phyloP scores from a whole-genome alignment of 78 protist species.

The Pelomyxa schiedti region DNA sequence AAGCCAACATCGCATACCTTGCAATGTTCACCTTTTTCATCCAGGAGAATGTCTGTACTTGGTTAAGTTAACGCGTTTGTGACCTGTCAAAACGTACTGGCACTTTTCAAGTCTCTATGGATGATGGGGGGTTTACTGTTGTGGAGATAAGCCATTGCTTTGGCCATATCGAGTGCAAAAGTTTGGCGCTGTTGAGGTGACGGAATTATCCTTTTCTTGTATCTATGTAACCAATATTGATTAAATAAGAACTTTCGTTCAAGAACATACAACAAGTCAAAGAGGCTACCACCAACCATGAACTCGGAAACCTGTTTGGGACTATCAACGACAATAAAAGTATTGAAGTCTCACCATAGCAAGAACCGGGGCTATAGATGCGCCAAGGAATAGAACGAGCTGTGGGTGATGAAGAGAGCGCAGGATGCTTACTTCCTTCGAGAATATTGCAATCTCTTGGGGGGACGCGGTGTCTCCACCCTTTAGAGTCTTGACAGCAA shows the following conservation, averaged over 20 bases:
- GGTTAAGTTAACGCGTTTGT: constrained; percentile 12
- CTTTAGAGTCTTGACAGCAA: background rate
- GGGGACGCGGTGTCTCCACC: background rate
- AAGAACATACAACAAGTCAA: constrained; percentile 2
- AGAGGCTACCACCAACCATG: background rate
- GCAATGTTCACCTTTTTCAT: background rate
- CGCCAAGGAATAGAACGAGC: constrained; percentile 17
- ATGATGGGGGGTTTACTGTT: background rate
- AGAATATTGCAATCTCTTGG: background rate
- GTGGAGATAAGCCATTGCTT: background rate
- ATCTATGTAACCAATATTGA: too few relatives aligned
- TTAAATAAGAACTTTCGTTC: too few relatives aligned
- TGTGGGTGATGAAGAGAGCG: constrained; percentile 6
- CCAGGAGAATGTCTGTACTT: background rate
- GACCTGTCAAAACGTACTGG: background rate
- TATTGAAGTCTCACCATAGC: too few relatives aligned
- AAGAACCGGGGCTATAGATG: constrained; percentile 2
- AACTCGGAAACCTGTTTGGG: background rate
- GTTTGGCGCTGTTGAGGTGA: background rate
- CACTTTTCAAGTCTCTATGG: constrained; percentile 18
- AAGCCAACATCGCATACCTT: constrained; percentile 39
- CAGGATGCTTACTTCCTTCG: background rate
- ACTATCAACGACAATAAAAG: too few relatives aligned
- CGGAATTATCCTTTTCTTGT: background rate
- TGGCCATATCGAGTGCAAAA: background rate